A percentile compares a stretch with the other conserved stretches of the same genome.
phyloP scores from a whole-genome alignment of 805 yeast species.

The Wickerhamiella spandovensis region DNA sequence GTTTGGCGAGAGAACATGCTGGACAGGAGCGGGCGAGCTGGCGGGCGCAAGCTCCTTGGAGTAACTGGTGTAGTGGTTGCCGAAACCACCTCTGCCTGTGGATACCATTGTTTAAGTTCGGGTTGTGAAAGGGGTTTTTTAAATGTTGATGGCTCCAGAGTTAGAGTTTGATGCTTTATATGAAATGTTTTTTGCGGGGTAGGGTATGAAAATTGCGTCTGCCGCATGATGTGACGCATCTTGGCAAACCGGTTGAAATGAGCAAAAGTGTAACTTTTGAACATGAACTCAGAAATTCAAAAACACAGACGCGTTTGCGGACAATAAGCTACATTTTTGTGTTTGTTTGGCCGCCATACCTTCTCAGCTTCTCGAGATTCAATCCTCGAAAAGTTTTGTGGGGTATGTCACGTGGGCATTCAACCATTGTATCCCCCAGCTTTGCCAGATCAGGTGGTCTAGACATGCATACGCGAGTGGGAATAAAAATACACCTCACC shows the following conservation, averaged over 20 bases:
- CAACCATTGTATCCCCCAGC: background rate
- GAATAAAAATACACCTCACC: too few species aligned
- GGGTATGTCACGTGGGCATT: background rate
- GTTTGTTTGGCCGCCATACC: background rate
- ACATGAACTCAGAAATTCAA: background rate
- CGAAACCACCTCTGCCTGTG: conserved; percentile 24
- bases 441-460: background rate
- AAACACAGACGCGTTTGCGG: background rate
- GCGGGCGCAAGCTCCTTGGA: background rate
- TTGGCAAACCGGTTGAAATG: background rate
- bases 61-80: conserved; percentile 15
- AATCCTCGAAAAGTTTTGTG: background rate
- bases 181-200: background rate
- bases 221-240: background rate
- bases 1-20: conserved; percentile 23
- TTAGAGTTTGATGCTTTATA: background rate
- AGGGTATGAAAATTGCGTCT: background rate
- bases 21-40: conserved; percentile 23
- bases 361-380: too few species aligned
- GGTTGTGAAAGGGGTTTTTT: background rate
- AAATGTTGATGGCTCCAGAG: background rate
- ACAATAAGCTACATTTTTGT: background rate
- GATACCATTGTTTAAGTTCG: conserved; percentile 15
- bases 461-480: background rate
- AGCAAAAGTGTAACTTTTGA: background rate